Base-by-base conservation (phyloP, 1,139 yeast species). In the Protomyces gravidus region DNA sequence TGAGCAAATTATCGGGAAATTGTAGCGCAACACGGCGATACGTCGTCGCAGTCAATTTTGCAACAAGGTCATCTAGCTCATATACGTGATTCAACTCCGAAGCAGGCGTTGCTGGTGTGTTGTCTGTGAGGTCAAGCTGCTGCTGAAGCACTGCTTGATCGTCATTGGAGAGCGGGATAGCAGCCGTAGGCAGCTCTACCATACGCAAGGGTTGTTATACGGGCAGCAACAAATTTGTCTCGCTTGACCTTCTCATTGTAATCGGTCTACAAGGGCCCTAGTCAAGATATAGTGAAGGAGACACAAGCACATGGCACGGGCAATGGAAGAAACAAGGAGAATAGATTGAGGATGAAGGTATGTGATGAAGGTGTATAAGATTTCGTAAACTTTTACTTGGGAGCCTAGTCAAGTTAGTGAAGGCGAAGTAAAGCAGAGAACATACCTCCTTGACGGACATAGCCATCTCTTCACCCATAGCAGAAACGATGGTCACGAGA, bases 401-500 rank as follows among this genome's bases (percentile, higher is more conserved):
- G 42, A n/a, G 42, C 42, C 42, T 36, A 17, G 42, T 5, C 15
- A 36, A 15, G 42, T 36, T 36, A 36, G 42, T 23, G 11, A 36
- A 11, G 23, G 5, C 7, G 9, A 1, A 5, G 21, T 4, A 17
- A 15, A 36, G 1, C 11, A 13, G 17, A 17, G 17, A n/a, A 5
- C 42, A 15, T 45, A 45, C 47, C 27, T 23, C 30, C 47, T 53
- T 53, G 27, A 46, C 51, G 33, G 58, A 50, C 58, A 53, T 53
- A 28, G 58, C 58, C 58, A 53, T 53, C 58, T 92, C 98, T 83
- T 92, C 98, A 77, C 89, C 95, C 98, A 92, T 92, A 72, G 98
- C 95, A 70, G 96, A 77, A 78, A 92, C 86, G 80, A 92, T 86
- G 73, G 98, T 89, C 72, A 92, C 95, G 73, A 86, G 79, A 76